Percentiles rank a stretch among this genome's conserved stretches.
phyloP scores from a whole-genome alignment of 768 basidiomycete species.

The Kondoa malvinella region DNA sequence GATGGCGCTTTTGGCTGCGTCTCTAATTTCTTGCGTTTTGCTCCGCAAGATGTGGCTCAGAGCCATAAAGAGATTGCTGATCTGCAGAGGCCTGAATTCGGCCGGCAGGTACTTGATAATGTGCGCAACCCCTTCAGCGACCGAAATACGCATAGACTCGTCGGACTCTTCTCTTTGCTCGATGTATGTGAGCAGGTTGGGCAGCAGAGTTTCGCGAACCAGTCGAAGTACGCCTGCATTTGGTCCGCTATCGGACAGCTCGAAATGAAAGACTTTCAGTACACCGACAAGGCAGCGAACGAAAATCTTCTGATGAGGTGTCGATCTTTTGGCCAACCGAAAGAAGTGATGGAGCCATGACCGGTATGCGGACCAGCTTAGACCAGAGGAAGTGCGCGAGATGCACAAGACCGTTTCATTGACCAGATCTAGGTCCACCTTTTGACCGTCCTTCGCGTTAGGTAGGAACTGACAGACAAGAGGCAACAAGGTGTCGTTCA shows the following conservation, averaged over 20 bases:
- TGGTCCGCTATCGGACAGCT: conserved; percentile 43
- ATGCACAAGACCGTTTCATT: conserved; percentile 71
- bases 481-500: conserved; percentile 71
- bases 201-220: conserved; percentile 54
- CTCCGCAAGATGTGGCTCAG: conserved; percentile 83
- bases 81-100: conserved; percentile 46
- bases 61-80: conserved; percentile 59
- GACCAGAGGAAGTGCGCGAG: conserved; percentile 55
- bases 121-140: conserved; percentile 68
- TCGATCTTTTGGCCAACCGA: conserved; percentile 38
- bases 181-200: conserved; percentile 57
- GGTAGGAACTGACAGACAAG: conserved; percentile 64
- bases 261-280: conserved; percentile 80
- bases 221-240: conserved; percentile 17
- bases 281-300: conserved; percentile 69
- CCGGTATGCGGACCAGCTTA: conserved; percentile 73
- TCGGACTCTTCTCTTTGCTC: conserved; percentile 71
- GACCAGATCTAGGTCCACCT: conserved; percentile 43
- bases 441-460: conserved; percentile 31
- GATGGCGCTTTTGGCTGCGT: conserved; percentile 64
- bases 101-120: conserved; percentile 66
- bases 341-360: conserved; percentile 64
- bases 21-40: conserved; percentile 78
- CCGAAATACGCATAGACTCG: conserved; percentile 68
- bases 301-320: conserved; percentile 42